Conservation (phyloP, 371 early-diverging fungal genomes). For the Haplosporangium sp. region DNA sequence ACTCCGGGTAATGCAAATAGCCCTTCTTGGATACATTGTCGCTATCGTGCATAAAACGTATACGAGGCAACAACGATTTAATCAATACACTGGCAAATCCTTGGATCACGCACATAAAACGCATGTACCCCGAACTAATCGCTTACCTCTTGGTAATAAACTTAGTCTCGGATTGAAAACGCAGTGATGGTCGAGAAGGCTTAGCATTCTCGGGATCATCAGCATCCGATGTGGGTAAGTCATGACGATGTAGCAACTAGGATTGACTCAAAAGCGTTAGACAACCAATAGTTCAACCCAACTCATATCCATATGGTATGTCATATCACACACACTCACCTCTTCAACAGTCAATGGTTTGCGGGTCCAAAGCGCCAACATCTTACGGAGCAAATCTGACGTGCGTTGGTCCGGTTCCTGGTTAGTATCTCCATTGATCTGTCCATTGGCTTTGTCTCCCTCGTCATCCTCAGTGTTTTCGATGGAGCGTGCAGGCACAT, state of each 20-base stretch:
- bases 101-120: background rate
- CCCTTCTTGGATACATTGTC: conserved; percentile 70
- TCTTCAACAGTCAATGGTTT: conserved; percentile 62
- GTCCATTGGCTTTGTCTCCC: background rate
- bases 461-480: conserved; percentile 2
- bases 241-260: conserved; percentile 60
- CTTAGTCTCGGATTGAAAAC: conserved; percentile 69
- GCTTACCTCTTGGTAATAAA: conserved; percentile 67
- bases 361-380: conserved; percentile 61
- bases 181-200: conserved; percentile 42
- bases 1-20: conserved; percentile 70
- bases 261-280: conserved; percentile 2
- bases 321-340: conserved; percentile 53
- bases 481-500: background rate
- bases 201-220: conserved; percentile 49
- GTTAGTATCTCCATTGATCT: background rate
- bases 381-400: conserved; percentile 56
- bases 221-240: conserved; percentile 59
- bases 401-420: conserved; percentile 10
- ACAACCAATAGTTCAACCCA: background rate
- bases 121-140: too few species aligned
- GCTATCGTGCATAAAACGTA: conserved; percentile 48
- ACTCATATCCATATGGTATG: background rate
- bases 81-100: too few species aligned
- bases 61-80: too few species aligned